These are phyloP conservation scores for Lentinula sp. DNA, from an alignment of 768 basidiomycete genomes.

Conservation along the genomic window DNA sequence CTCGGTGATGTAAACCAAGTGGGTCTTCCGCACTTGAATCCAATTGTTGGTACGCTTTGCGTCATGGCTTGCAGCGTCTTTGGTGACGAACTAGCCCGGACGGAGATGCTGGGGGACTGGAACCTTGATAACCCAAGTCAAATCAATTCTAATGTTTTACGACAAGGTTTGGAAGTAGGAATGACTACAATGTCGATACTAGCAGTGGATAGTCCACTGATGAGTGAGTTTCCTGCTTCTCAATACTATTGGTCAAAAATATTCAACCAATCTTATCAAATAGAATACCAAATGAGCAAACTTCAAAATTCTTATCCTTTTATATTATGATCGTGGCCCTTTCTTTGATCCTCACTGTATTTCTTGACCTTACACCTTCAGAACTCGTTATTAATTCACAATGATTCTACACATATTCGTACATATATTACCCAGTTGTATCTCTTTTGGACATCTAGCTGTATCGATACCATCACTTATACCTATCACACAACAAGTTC, in stretches of 20 bases:
- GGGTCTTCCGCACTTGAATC: slow-evolving; percentile 7
- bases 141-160: not conserved
- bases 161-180: not conserved
- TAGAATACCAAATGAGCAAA: slow-evolving; percentile 1
- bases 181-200: not conserved
- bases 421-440: too few relatives aligned
- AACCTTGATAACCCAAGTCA: not conserved
- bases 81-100: not conserved
- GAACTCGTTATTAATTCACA: not conserved
- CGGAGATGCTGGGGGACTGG: not conserved
- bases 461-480: too few relatives aligned
- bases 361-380: too few relatives aligned
- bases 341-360: too few relatives aligned
- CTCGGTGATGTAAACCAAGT: slow-evolving; percentile 11
- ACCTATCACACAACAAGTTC: too few relatives aligned
- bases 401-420: too few relatives aligned
- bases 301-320: not conserved
- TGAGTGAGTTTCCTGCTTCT: not conserved
- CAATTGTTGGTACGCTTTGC: slow-evolving; percentile 12
- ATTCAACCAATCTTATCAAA: too few relatives aligned
- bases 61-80: slow-evolving; percentile 3
- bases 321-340: not conserved
- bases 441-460: too few relatives aligned
- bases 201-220: slow-evolving; percentile 3
- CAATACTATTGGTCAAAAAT: not conserved